Percentiles rank a stretch among this genome's conserved stretches.
These are phyloP conservation scores for Leucocoprinus leucothites DNA, from an alignment of 768 basidiomycete species.

Conservation along the genomic window DNA sequence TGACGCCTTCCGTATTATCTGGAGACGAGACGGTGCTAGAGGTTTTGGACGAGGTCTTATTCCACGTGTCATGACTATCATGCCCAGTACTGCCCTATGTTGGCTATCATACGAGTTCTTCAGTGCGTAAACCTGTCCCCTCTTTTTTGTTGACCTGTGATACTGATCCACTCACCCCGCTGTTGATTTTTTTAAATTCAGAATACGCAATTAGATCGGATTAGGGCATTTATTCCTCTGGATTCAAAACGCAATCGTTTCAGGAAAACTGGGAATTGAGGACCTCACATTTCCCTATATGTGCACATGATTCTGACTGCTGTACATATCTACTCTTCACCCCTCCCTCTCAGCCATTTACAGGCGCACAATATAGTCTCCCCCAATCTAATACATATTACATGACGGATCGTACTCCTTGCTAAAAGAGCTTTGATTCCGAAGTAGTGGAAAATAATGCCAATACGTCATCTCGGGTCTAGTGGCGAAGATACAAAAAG, in stretches of 20 bases:
- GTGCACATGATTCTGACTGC: conserved; percentile 1
- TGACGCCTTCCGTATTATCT: conserved; percentile 88
- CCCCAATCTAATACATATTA: conserved; percentile 8
- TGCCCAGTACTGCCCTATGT: conserved; percentile 96
- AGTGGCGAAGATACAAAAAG: no score
- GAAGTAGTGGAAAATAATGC: no score
- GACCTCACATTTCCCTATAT: conserved; percentile 5
- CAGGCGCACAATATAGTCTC: conserved; percentile 2
- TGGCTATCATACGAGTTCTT: conserved; percentile 99
- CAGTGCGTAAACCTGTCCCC: conserved; percentile 57
- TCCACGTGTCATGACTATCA: conserved; percentile 89
- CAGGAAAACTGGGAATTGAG: neutral
- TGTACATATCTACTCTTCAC: conserved; percentile 5
- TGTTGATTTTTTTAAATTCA: conserved; percentile 26
- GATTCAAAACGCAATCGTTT: conserved; percentile 7
- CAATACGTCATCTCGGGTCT: no score
- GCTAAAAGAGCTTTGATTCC: neutral
- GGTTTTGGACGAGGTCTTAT: conserved; percentile 88
- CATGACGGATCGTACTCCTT: neutral
- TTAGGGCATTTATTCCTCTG: conserved; percentile 18
- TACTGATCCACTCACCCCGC: neutral
- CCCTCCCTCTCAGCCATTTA: neutral
- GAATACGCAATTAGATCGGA: conserved; percentile 64
- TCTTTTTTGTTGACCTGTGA: conserved; percentile 1
- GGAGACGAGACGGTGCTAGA: conserved; percentile 76